Evolutionary conservation across 805 yeast genomes (phyloP).

Genomic region (Metschnikowia reukaufii): DNA sequence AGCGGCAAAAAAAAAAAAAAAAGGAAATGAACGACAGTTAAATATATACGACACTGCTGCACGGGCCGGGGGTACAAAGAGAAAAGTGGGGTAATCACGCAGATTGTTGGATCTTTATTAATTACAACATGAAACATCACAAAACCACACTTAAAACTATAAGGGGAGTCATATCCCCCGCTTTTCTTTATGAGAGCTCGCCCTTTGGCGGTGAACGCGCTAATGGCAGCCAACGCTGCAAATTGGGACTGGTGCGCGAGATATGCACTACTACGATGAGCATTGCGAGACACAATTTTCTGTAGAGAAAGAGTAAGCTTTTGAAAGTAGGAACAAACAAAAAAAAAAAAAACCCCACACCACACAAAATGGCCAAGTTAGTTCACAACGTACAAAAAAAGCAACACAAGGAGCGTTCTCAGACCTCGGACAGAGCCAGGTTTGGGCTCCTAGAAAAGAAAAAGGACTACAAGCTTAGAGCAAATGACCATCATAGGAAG

Average conservation of each 20-base stretch:
- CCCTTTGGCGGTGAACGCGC: too few species aligned
- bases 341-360: background rate
- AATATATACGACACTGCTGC: background rate
- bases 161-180: too few species aligned
- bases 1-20: background rate
- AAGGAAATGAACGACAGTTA: background rate
- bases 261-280: constrained; percentile 17
- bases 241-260: too few species aligned
- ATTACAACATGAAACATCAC: too few species aligned
- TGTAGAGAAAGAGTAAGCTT: too few species aligned
- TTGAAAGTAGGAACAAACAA: background rate
- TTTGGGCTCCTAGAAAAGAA: constrained; percentile 92
- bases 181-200: too few species aligned
- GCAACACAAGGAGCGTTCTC: constrained; percentile 94
- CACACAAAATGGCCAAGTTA: constrained; percentile 60
- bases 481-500: constrained; percentile 57
- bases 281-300: constrained; percentile 8
- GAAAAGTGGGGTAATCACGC: background rate
- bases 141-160: too few species aligned
- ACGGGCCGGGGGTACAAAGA: too few species aligned
- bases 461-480: constrained; percentile 50
- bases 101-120: too few species aligned
- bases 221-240: too few species aligned
- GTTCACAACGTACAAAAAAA: constrained; percentile 93
- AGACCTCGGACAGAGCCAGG: constrained; percentile 68